A percentile compares a stretch with the other conserved stretches of the same genome.
phyloP scores from a whole-genome alignment of 2,329 filamentous ascomycete species.

The Cercospora janseana region DNA sequence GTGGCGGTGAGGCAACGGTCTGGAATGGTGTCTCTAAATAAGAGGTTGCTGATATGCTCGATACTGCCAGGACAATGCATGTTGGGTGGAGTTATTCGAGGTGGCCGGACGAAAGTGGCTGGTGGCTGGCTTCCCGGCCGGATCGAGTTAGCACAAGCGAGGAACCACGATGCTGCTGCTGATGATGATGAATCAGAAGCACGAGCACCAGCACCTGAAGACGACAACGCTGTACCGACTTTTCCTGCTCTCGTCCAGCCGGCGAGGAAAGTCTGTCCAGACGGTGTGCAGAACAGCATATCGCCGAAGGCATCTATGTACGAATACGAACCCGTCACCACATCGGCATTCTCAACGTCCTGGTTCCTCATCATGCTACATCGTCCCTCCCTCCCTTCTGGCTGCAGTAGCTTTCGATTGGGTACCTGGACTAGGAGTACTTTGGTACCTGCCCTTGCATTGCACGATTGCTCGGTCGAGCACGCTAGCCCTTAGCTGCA shows the following conservation, averaged over 20 bases:
- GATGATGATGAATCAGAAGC: no score
- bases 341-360: no score
- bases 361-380: neutral
- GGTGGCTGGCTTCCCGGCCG: constrained; percentile 5
- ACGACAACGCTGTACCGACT: constrained; percentile 6
- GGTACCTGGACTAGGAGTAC: constrained; percentile 28
- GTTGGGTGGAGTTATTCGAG: neutral
- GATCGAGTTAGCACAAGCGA: constrained; percentile 10
- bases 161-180: neutral
- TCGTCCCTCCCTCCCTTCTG: constrained; percentile 5
- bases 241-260: no score
- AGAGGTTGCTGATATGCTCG: neutral
- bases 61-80: neutral
- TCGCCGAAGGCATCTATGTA: neutral
- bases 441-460: constrained; percentile 26
- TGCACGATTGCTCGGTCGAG: constrained; percentile 22
- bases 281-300: no score
- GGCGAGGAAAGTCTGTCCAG: no score
- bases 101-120: neutral
- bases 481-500: constrained; percentile 26
- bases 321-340: no score
- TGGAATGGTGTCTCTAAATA: neutral
- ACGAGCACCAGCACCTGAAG: constrained; percentile 4
- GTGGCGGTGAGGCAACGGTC: no score
- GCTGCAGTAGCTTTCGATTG: constrained; percentile 19